Percentiles rank a stretch among this genome's conserved stretches.
phyloP scores from a whole-genome alignment of 2,329 filamentous ascomycete genomes.

The Beauveria bassiana region DNA sequence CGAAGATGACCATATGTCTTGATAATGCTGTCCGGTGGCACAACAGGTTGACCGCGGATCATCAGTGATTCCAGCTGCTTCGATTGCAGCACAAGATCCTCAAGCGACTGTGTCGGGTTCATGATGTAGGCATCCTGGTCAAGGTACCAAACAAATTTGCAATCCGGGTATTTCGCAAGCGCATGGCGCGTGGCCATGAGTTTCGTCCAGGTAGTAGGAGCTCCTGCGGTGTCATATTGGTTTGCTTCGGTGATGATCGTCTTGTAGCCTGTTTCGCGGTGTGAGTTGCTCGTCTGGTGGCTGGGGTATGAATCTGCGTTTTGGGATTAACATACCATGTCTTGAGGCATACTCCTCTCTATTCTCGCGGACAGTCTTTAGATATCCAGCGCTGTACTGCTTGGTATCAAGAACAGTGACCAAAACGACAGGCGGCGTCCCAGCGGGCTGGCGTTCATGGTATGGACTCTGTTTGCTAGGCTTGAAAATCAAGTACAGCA shows the following conservation, averaged over 20 bases:
- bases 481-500: conserved; percentile 54
- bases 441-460: conserved; percentile 36
- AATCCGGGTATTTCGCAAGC: conserved; percentile 69
- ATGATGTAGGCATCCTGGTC: conserved; percentile 83
- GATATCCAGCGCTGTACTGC: conserved; percentile 55
- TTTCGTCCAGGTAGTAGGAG: conserved; percentile 62
- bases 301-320: background rate
- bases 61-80: conserved; percentile 66
- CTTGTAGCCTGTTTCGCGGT: conserved; percentile 58
- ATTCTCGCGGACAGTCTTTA: conserved; percentile 71
- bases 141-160: conserved; percentile 79
- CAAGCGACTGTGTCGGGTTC: conserved; percentile 64
- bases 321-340: conserved; percentile 55
- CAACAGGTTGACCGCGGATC: conserved; percentile 77
- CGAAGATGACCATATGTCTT: conserved; percentile 83
- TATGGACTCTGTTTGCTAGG: conserved; percentile 22
- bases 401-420: conserved; percentile 75
- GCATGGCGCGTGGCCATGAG: conserved; percentile 86
- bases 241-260: conserved; percentile 72
- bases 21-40: conserved; percentile 94
- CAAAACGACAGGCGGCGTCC: conserved; percentile 60
- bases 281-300: background rate
- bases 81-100: conserved; percentile 61
- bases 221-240: conserved; percentile 63
- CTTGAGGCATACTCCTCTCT: conserved; percentile 74